These are phyloP conservation scores for Penicillium oxalicum DNA, from an alignment of 2,329 filamentous ascomycete genomes.

Conservation along the genomic window DNA sequence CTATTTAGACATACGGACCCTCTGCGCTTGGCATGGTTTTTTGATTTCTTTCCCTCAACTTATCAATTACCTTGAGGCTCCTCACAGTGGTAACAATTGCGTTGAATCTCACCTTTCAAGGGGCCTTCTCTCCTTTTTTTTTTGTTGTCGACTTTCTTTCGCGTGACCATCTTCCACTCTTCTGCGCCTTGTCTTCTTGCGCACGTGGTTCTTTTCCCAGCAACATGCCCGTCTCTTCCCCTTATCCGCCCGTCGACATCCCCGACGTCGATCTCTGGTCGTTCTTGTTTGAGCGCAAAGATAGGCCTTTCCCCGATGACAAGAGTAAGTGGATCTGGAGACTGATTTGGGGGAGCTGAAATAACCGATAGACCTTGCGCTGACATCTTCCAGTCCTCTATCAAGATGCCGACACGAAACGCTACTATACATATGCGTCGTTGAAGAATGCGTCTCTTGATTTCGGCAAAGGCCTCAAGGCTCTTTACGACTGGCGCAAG, in stretches of 20 bases:
- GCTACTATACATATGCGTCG: slow-evolving; percentile 64
- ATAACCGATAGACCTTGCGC: neutral
- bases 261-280: slow-evolving; percentile 73
- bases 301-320: slow-evolving; percentile 61
- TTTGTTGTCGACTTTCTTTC: too few species aligned
- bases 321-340: slow-evolving; percentile 52
- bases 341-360: neutral
- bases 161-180: too few species aligned
- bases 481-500: slow-evolving; percentile 69
- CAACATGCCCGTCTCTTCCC: slow-evolving; percentile 65
- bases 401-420: slow-evolving; percentile 64
- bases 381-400: slow-evolving; percentile 60
- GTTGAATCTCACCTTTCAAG: too few species aligned
- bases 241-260: slow-evolving; percentile 60
- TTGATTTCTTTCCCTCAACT: slow-evolving; percentile 5
- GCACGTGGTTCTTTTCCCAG: slow-evolving; percentile 12
- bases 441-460: slow-evolving; percentile 59
- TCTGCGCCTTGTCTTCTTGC: too few species aligned
- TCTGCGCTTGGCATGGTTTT: neutral
- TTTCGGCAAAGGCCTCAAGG: slow-evolving; percentile 76
- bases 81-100: too few species aligned
- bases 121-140: too few species aligned
- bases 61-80: too few species aligned
- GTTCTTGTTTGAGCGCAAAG: slow-evolving; percentile 66
- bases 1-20: neutral